phyloP scores from a whole-genome alignment of 2,329 filamentous ascomycete species.

The Aureobasidium namibiae region DNA sequence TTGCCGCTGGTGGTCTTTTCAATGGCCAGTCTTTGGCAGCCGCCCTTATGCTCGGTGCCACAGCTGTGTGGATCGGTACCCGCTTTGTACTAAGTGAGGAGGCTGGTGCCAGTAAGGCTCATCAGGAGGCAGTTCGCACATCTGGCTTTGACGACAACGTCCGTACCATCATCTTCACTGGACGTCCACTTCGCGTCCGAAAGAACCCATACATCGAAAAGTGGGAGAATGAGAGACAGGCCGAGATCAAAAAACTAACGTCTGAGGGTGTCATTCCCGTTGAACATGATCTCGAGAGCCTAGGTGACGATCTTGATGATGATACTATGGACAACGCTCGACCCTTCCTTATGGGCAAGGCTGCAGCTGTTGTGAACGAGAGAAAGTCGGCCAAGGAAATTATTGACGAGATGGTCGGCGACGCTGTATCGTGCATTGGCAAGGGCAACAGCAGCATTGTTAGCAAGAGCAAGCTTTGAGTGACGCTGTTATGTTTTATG shows the following conservation, averaged over 20 bases:
- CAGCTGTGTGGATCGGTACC: slow-evolving; percentile 92
- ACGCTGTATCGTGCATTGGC: slow-evolving; percentile 46
- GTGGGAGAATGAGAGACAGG: slow-evolving; percentile 87
- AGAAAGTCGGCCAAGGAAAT: slow-evolving; percentile 85
- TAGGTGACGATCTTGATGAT: slow-evolving; percentile 59
- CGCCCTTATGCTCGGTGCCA: slow-evolving; percentile 84
- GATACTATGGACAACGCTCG: slow-evolving; percentile 86
- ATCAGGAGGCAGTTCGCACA: slow-evolving; percentile 92
- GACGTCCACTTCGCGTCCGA: slow-evolving; percentile 85
- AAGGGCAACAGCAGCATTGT: slow-evolving; percentile 22
- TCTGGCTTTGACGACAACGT: slow-evolving; percentile 92
- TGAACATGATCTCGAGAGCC: slow-evolving; percentile 84
- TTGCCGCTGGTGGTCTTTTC: slow-evolving; percentile 90
- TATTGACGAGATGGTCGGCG: slow-evolving; percentile 85
- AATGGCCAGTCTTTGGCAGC: slow-evolving; percentile 87
- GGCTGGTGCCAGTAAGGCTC: slow-evolving; percentile 83
- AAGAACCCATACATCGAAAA: slow-evolving; percentile 89
- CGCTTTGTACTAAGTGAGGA: slow-evolving; percentile 91
- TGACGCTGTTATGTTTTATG: not conserved
- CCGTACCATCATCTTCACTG: slow-evolving; percentile 97
- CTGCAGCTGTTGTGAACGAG: slow-evolving; percentile 86
- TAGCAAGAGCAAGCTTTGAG: slow-evolving; percentile 29
- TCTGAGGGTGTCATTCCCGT: slow-evolving; percentile 85
- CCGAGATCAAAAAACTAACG: slow-evolving; percentile 89
- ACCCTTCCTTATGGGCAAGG: slow-evolving; percentile 94